These are phyloP conservation scores for Trichoderma guizhouense DNA, from an alignment of 2,329 filamentous ascomycete genomes.

Conservation along the genomic window DNA sequence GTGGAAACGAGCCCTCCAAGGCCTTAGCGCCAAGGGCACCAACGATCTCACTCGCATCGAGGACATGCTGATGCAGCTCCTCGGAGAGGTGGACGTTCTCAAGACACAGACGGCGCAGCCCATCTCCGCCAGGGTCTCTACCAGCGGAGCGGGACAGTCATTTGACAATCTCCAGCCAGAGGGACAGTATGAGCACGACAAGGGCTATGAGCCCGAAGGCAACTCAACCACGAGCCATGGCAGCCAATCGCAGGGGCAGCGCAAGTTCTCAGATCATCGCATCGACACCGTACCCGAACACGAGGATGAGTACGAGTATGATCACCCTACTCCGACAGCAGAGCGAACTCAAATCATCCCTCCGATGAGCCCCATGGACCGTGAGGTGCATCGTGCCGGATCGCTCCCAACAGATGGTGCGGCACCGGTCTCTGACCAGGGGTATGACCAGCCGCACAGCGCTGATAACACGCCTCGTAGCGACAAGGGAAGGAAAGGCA, in stretches of 20 bases:
- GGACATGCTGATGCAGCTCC: conserved; percentile 85
- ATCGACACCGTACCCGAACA: conserved; percentile 87
- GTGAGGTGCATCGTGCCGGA: conserved; percentile 43
- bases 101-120: conserved; percentile 56
- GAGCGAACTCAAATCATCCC: conserved; percentile 38
- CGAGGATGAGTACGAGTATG: conserved; percentile 67
- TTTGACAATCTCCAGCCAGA: conserved; percentile 65
- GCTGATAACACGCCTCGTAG: conserved; percentile 74
- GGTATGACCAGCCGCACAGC: conserved; percentile 49
- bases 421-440: conserved; percentile 47
- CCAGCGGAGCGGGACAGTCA: conserved; percentile 56
- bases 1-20: conserved; percentile 91
- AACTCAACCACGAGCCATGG: conserved; percentile 66
- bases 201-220: conserved; percentile 80
- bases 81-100: conserved; percentile 85
- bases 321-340: conserved; percentile 44
- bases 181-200: conserved; percentile 63
- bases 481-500: conserved; percentile 81
- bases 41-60: conserved; percentile 87
- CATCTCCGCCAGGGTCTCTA: conserved; percentile 30
- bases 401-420: conserved; percentile 58
- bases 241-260: conserved; percentile 62
- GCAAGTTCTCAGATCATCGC: conserved; percentile 68
- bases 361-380: conserved; percentile 57
- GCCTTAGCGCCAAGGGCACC: conserved; percentile 79